A percentile compares a stretch with the other conserved stretches of the same genome.
These are phyloP conservation scores for Petunia hybrid DNA, from an alignment of 305 asterid species.

Conservation along the genomic window DNA sequence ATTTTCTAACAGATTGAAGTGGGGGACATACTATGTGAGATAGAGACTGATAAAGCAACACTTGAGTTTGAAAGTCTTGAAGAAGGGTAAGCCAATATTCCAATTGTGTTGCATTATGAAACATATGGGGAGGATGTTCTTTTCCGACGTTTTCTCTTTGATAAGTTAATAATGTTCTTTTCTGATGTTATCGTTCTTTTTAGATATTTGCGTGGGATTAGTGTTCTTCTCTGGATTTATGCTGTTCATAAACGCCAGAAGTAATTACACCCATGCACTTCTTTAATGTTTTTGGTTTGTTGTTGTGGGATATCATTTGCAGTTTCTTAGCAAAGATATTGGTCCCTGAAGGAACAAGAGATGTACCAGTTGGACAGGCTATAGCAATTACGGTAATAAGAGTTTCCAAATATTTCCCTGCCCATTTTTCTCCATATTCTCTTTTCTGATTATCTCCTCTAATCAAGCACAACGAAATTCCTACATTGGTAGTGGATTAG, in stretches of 20 bases:
- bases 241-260: slow-evolving; percentile 22
- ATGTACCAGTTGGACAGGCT: slow-evolving; percentile 96
- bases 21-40: slow-evolving; percentile 94
- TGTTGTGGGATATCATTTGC: slow-evolving; percentile 40
- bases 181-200: background rate
- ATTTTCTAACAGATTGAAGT: slow-evolving; percentile 75
- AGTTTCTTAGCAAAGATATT: slow-evolving; percentile 93
- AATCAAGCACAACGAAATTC: background rate
- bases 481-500: too few relatives aligned
- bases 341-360: slow-evolving; percentile 96
- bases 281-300: slow-evolving; percentile 26
- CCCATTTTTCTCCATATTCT: slow-evolving; percentile 29
- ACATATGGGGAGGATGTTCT: background rate
- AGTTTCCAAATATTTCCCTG: slow-evolving; percentile 37
- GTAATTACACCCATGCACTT: background rate
- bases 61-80: slow-evolving; percentile 94
- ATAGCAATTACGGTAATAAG: slow-evolving; percentile 89
- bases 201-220: background rate
- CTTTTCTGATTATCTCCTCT: slow-evolving; percentile 27
- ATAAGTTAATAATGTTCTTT: background rate
- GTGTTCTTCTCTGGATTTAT: background rate
- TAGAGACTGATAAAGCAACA: slow-evolving; percentile 99
- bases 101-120: slow-evolving; percentile 21
- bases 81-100: slow-evolving; percentile 70
- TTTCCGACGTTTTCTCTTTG: background rate